Conservation (phyloP, 23 red algal species). For the Gracilaria domingensis region DNA sequence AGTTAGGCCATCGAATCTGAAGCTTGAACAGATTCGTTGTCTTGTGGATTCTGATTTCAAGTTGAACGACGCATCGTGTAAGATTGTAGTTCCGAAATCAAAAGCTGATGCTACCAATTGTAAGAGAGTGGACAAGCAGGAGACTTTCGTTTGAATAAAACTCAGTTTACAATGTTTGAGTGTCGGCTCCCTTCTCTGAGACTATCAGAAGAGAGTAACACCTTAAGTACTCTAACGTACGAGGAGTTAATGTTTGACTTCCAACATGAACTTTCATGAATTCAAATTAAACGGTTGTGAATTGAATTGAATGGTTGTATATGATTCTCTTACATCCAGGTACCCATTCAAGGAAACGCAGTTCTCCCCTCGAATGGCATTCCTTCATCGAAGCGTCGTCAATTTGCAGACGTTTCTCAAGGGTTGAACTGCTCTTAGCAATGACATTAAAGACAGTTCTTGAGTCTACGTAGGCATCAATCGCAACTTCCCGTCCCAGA, state of each 20-base stretch:
- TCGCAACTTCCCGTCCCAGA: too few species aligned
- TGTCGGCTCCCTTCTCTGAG: not conserved
- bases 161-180: not conserved
- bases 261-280: not conserved
- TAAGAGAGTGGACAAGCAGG: conserved; percentile 12
- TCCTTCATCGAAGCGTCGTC: too few species aligned
- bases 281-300: not conserved
- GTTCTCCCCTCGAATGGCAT: too few species aligned
- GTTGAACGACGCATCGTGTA: conserved; percentile 25
- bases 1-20: not conserved
- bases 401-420: too few species aligned
- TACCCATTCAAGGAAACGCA: too few species aligned
- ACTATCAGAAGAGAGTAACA: not conserved
- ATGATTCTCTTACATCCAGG: not conserved
- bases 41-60: not conserved
- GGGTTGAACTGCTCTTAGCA: too few species aligned
- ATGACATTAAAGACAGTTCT: too few species aligned
- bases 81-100: not conserved
- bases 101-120: conserved; percentile 28
- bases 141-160: not conserved
- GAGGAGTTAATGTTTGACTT: not conserved
- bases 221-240: not conserved
- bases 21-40: not conserved
- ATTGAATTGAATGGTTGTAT: not conserved
- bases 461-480: too few species aligned